A percentile compares a stretch with the other conserved stretches of the same genome.
Evolutionary conservation across 1,139 yeast species (phyloP).

Genomic region (Taphrina communis): DNA sequence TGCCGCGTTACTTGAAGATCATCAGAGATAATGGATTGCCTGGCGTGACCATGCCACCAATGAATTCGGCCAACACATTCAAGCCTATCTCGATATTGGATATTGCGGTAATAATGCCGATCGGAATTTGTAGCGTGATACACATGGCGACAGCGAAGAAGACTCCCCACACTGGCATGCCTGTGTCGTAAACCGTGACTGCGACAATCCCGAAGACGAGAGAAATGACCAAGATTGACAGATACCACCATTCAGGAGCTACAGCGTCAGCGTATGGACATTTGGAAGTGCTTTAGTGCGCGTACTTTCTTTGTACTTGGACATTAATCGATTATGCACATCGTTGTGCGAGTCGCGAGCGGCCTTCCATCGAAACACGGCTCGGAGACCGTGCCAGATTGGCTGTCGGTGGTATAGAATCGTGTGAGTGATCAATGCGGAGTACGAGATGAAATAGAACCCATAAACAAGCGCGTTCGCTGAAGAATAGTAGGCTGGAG

Average conservation of each 20-base stretch:
- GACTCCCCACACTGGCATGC: slow-evolving; percentile 47
- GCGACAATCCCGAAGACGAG: slow-evolving; percentile 60
- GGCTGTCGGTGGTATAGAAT: slow-evolving; percentile 55
- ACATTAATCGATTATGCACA: slow-evolving; percentile 68
- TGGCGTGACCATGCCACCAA: slow-evolving; percentile 67
- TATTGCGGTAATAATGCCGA: slow-evolving; percentile 43
- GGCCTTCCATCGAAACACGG: slow-evolving; percentile 8
- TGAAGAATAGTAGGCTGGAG: slow-evolving; percentile 67
- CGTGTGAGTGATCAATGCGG: slow-evolving; percentile 65
- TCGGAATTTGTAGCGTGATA: slow-evolving; percentile 42
- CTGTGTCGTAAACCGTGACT: slow-evolving; percentile 57
- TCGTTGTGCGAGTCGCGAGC: slow-evolving; percentile 53
- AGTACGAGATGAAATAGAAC: slow-evolving; percentile 59
- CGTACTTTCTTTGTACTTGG: slow-evolving; percentile 56
- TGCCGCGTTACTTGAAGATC: slow-evolving; percentile 56
- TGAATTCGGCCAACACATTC: slow-evolving; percentile 66
- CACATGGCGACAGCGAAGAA: slow-evolving; percentile 59
- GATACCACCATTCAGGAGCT: slow-evolving; percentile 73
- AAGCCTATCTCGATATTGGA: slow-evolving; percentile 57
- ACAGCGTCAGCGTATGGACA: background rate
- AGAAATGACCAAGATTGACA: slow-evolving; percentile 57
- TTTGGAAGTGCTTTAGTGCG: background rate
- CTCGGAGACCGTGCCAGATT: slow-evolving; percentile 43
- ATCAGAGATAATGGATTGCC: slow-evolving; percentile 68
- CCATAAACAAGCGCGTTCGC: slow-evolving; percentile 61